Base-by-base conservation (phyloP, 2,329 filamentous ascomycete species). In the Fusarium sp. region DNA sequence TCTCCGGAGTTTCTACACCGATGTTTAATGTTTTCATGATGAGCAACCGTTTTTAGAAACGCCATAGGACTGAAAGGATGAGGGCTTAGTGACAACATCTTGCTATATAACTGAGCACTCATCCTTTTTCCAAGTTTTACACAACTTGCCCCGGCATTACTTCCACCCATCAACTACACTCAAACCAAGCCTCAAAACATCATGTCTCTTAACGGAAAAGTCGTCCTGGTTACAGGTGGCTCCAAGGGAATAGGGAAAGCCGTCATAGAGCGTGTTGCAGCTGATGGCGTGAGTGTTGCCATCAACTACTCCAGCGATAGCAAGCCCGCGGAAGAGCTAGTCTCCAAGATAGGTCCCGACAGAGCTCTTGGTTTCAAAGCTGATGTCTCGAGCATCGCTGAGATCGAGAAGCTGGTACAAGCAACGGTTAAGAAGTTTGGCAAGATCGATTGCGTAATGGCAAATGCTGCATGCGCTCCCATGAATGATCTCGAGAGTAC, bases 401-500 rank as follows among this genome's bases (percentile, higher is more conserved):
- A 61, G 0, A 68, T 68, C 5, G 47, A 61, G 3, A 68, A 38
- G 4, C 65, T 68, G 0, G 15, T 68, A 1, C 39, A 61, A 13
- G 39, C 52, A 1, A 51, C 62, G 0, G 47, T 67, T 14, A 34
- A 61, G 2, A 68, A 42, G 22, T 68, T 68, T 6, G 65, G 65
- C 34, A 66, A 47, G 12, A 67, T 68, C 17, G 65, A 68, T 6
- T 48, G 45, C 0, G 15, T 68, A 2, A 68, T 68, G 62, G 65
- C 65, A 36, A 68, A 68, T 14, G 65, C 65, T 61, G 65, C 62
- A 11, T 45, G 44, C 17, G 45, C 65, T 1, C 65, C 65, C 1
- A 68, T 68, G 62, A 60, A 54, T 12, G 62, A 68, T 18, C 65
- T 68, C 4, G 62, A 68, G 3, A 67, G 65, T 2, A 52, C 65